Evolutionary conservation across 2,329 filamentous ascomycete species (phyloP), one percentile per base, ranked within the genome.

Genomic region (Cladosporium sp.): DNA sequence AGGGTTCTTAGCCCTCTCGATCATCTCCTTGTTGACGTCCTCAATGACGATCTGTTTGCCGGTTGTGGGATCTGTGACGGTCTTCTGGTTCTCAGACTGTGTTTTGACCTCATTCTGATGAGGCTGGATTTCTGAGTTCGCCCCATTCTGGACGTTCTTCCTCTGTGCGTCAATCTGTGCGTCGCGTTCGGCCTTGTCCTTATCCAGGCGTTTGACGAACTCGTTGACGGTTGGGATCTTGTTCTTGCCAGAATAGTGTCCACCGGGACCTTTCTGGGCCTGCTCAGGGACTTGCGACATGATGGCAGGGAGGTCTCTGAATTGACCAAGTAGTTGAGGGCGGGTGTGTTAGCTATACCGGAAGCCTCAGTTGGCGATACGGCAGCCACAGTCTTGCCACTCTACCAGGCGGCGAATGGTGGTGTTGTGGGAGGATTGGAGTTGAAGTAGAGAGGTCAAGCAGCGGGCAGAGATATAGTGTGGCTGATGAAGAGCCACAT

Each of bases 181-280:
- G 77, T 96, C 91, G 70, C 92, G 86, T 10, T 89, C 81, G 71
- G 85, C 88, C 81, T 97, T 97, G 70, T 96, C 88, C 62, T 79
- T 82, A 77, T 97, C 93, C 39, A 97, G 84, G 69, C 86, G 86
- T 62, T 91, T 85, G 70, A 97, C 85, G 70, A 97, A 96, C 76
- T 94, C 86, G 75, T 90, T 88, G 70, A 97, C 90, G 64, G 92
- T 97, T 7, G 94, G 94, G 62, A 98, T 88, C 26, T 91, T 91
- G 77, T 97, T 96, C 66, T 79, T 79, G 60, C 89, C 92, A 32
- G 91, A 94, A 82, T 96, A 97, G 36, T 64, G 62, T 13, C 54
- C 81, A 5, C 91, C 88, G 23, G 85, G 85, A 11, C 77, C 77
- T 58, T 81, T 81, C 70, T 83, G 82, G 69, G 79, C n/a, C n/a